Evolutionary conservation across 352 stramenopile species (phyloP).

Genomic region (Globisporangium camurandrum): DNA sequence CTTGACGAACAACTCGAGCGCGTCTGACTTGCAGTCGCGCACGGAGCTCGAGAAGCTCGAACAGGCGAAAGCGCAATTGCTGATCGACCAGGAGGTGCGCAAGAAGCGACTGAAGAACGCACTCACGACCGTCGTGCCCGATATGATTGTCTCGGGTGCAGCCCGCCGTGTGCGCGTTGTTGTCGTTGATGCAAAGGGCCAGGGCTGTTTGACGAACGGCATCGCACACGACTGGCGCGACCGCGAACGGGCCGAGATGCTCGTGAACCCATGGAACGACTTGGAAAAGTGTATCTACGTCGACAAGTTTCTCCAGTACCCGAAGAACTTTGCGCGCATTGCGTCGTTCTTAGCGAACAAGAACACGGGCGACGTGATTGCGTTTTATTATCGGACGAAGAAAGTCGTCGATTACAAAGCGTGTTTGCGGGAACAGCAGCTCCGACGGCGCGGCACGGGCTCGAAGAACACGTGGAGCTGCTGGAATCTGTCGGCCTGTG

Average conservation of each 20-base stretch:
- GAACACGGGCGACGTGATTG: constrained; percentile 93
- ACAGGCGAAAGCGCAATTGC: constrained; percentile 60
- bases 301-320: constrained; percentile 98
- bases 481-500: constrained; percentile 80
- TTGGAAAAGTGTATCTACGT: constrained; percentile 99
- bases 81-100: constrained; percentile 73
- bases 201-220: constrained; percentile 61
- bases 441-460: constrained; percentile 66
- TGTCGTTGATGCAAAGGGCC: constrained; percentile 37
- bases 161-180: constrained; percentile 52
- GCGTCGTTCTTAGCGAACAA: constrained; percentile 93
- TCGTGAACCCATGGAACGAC: constrained; percentile 96
- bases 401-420: constrained; percentile 97
- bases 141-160: constrained; percentile 68
- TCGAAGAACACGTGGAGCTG: constrained; percentile 89
- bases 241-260: constrained; percentile 57
- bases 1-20: constrained; percentile 81
- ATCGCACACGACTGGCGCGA: constrained; percentile 51
- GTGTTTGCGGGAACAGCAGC: constrained; percentile 84
- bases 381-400: constrained; percentile 98
- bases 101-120: constrained; percentile 83
- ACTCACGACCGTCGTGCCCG: constrained; percentile 71
- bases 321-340: constrained; percentile 98
- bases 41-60: constrained; percentile 81
- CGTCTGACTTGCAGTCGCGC: constrained; percentile 53